These are phyloP conservation scores for Didymella keratinophila DNA, from an alignment of 2,329 filamentous ascomycete genomes.

Conservation along the genomic window DNA sequence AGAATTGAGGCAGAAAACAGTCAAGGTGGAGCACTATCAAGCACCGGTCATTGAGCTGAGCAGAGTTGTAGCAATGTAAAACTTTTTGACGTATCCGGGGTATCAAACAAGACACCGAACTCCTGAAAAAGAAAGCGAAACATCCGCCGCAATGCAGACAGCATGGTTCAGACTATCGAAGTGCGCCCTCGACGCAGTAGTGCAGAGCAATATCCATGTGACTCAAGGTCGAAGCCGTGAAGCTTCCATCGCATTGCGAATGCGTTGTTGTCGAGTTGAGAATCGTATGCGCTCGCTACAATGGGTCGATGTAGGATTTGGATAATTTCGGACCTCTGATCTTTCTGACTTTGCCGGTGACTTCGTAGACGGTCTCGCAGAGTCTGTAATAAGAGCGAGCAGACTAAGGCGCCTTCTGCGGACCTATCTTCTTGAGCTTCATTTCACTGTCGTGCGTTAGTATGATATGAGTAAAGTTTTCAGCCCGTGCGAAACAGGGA, in stretches of 20 bases:
- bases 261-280: background rate
- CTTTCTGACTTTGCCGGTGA: background rate
- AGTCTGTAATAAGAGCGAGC: background rate
- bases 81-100: conserved; percentile 9
- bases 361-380: background rate
- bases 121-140: background rate
- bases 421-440: conserved; percentile 17
- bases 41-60: background rate
- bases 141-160: background rate
- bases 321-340: background rate
- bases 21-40: background rate
- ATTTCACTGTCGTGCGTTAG: conserved; percentile 13
- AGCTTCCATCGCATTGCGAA: background rate
- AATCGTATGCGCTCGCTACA: background rate
- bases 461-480: background rate
- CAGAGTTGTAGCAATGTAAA: background rate
- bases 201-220: background rate
- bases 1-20: background rate
- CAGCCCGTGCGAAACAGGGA: background rate
- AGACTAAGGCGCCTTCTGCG: conserved; percentile 15
- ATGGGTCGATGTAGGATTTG: background rate
- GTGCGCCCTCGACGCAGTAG: background rate
- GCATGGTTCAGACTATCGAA: background rate
- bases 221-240: background rate
- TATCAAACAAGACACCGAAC: conserved; percentile 10